Base-by-base conservation (phyloP, 129 eudicot genomes). In the Arctium lappa region DNA sequence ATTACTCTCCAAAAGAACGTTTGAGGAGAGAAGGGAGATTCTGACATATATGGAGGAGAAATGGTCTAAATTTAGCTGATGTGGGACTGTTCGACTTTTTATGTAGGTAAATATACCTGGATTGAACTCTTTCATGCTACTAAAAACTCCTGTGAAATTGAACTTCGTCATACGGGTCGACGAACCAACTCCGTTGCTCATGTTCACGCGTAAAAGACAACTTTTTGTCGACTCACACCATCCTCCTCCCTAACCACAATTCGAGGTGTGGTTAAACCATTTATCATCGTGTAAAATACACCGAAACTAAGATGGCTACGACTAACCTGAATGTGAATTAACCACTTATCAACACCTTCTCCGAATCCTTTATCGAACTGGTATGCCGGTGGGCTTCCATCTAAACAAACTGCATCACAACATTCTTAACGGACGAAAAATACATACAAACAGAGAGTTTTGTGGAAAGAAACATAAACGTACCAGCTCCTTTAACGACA, bases 311-410 rank as follows among this genome's bases (percentile, higher is more conserved):
- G 68, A 33, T 34, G 69, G 81, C 60, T 48, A 50, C 46, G 29
- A 80, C 82, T 77, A 85, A 90, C 93, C 89, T 90, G 91, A 46
- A 90, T 72, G 66, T 90, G 93, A 80, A 90, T 78, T 70, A 90
- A 74, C 89, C 90, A 90, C 72, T 84, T 89, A 76, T 89, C 86
- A 66, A 80, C 75, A 63, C 91, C 93, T 42, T 81, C 83, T 62
- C 89, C 91, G 34, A 84, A 78, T 68, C 90, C 90, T 69, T 80
- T 80, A 77, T 84, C 86, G 30, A 87, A 78, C 77, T 90, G 89
- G 72, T 87, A 90, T 7, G 93, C 93, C 10, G 91, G 89, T n/a
- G 93, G 89, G 56, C 93, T 90, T 48, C 93, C 93, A 74, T 90
- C 93, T 74, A 87, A 85, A 80, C 93, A 90, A 76, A 90, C 93